Evolutionary conservation across 2,329 filamentous ascomycete species (phyloP), one percentile per base, ranked within the genome.

Genomic region (Davidsoniella neocaledoniae): DNA sequence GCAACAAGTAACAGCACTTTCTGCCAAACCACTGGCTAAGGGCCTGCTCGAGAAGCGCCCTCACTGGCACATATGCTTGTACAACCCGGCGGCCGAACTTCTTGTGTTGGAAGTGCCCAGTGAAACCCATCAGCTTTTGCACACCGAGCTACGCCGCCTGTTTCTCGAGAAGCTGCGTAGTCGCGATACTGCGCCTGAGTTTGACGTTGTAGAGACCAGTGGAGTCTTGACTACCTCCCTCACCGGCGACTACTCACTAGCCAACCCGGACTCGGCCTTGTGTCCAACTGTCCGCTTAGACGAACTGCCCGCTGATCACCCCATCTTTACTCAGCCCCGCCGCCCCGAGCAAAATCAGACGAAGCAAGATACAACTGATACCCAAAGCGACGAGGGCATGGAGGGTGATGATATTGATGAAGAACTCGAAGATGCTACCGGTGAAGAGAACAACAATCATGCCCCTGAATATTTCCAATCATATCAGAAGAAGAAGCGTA

Each of bases 51-150:
- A 37, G 26, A 8, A 33, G 9, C 49, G 49, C 21, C 49, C 49
- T 5, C 23, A 46, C 19, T 51, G 49, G 49, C 43, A 46, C 10
- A 39, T 51, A 25, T 46, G 43, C 43, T 21, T 45, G 16, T 51
- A 51, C 49, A 51, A 51, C 43, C 23, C 43, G n/a, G 19, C 26
- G 3, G 49, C 49, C 39, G 49, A 51, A 19, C 25, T 51, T 12
- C 38, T 51, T 38, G 33, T 51, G 5, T 16, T 51, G 10, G 49
- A 51, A 40, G 44, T 51, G 19, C 49, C 43, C 16, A 51, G 49
- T 14, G 29, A 37, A n/a, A 33, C 37, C 17, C 43, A 51, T 29
- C 29, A 25, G 12, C 17, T 41, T 17, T 39, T 48, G 17, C 46
- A 48, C 17, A 25, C 46, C 9, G 26, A 48, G 29, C 44, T 51